These are phyloP conservation scores for Aspergillus conjunctus DNA, from an alignment of 495 filamentous ascomycete species.

Conservation along the genomic window DNA sequence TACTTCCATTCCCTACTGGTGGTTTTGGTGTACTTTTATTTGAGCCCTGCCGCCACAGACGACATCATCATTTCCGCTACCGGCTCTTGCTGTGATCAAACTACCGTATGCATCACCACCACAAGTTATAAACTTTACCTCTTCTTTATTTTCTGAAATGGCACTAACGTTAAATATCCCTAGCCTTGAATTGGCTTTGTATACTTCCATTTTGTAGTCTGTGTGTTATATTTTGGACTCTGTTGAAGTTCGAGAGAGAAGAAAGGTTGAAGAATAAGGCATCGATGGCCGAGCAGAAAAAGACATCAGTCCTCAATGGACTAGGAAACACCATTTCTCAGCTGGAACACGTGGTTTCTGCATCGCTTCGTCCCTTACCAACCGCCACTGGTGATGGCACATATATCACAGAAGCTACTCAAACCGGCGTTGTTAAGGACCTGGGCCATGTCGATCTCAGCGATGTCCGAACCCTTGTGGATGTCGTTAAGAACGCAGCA, in stretches of 20 bases:
- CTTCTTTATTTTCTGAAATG: not conserved
- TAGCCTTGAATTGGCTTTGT: not conserved
- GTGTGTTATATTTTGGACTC: not conserved
- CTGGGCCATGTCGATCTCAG: conserved; percentile 41
- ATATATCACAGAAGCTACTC: conserved; percentile 37
- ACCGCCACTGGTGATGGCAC: conserved; percentile 65
- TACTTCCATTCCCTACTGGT: not conserved
- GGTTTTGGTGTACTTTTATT: conserved; percentile 3
- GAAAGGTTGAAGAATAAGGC: not conserved
- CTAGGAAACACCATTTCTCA: conserved; percentile 47
- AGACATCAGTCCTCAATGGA: conserved; percentile 26
- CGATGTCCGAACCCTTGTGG: conserved; percentile 49
- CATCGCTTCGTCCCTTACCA: conserved; percentile 62
- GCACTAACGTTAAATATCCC: not conserved
- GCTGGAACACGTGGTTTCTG: conserved; percentile 56
- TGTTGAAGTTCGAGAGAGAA: not conserved
- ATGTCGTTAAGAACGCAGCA: conserved; percentile 64
- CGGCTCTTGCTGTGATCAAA: not conserved
- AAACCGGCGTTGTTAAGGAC: conserved; percentile 42
- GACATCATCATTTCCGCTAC: not conserved
- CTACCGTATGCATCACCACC: not conserved
- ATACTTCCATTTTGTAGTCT: not conserved
- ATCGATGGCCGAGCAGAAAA: conserved; percentile 31
- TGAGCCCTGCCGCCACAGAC: not conserved
- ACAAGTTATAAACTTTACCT: not conserved